Evolutionary conservation across 176 grass and related monocot genomes (phyloP), one percentile per base, ranked within the genome.

Genomic region (Typha latifolia): DNA sequence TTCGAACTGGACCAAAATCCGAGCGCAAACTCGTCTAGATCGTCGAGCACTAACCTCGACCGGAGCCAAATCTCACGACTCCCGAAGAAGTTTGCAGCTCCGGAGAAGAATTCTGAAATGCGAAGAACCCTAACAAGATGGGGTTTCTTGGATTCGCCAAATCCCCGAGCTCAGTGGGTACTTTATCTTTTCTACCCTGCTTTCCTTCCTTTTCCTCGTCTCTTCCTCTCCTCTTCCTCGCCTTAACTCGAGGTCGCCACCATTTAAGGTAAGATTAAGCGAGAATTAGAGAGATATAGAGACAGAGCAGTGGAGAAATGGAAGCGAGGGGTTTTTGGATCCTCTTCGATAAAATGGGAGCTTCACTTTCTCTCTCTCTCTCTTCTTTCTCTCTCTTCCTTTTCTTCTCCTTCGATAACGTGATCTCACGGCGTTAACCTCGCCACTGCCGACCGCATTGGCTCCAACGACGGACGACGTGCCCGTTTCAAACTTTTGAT

Each of bases 241-340:
- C 49, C 66, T 63, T 70, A 64, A 70, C 52, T 70, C 66, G 67
- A 53, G 61, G 53, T 62, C 34, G 14, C 70, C 63, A 52, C 66
- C 56, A 59, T 59, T 59, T 59, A 59, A 12, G 22, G 53, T 49
- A 64, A 78, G 62, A 52, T 48, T 24, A 31, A 63, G 74, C 51
- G 74, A 76, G 74, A 76, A 23, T 18, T 47, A 77, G 74, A 77
- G 6, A 62, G 48, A 32, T 26, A n/a, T 48, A 69, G 43, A 51
- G 32, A 66, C 5, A 27, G 13, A 29, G 23, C 23, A 15, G 62
- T 26, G 62, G 32, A 19, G 18, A 32, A 31, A 61, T 43, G 61
- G 64, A 47, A 74, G 47, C 49, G 72, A 69, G 62, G 12, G 74
- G 74, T 49, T 61, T 78, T 78, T 78, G 68, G 53, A 59, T 21